Percentiles rank a stretch among this genome's conserved stretches.
phyloP scores from a whole-genome alignment of 108 stramenopile species.

The Tribonema minus region DNA sequence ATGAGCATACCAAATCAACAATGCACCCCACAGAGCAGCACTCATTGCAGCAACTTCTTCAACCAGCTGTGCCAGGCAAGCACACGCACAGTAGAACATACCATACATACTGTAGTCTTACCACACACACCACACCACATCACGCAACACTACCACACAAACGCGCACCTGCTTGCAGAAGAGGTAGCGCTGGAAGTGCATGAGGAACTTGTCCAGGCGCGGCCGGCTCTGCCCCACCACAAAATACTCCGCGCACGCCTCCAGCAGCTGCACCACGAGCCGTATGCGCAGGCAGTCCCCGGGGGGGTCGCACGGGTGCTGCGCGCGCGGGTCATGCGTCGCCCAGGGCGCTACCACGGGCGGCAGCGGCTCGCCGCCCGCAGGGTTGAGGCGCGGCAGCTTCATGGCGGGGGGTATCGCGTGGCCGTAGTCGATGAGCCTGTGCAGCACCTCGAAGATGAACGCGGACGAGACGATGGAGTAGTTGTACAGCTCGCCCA shows the following conservation, averaged over 20 bases:
- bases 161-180: slow-evolving; percentile 84
- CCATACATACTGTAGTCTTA: too few relatives aligned
- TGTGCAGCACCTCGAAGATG: slow-evolving; percentile 72
- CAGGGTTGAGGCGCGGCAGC: slow-evolving; percentile 28
- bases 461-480: slow-evolving; percentile 65
- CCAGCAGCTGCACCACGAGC: slow-evolving; percentile 75
- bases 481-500: slow-evolving; percentile 77
- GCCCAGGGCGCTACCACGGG: slow-evolving; percentile 67
- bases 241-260: slow-evolving; percentile 65
- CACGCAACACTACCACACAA: too few relatives aligned
- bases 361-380: slow-evolving; percentile 9
- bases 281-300: slow-evolving; percentile 74
- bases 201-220: slow-evolving; percentile 9
- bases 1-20: too few relatives aligned
- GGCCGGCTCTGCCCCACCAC: slow-evolving; percentile 40
- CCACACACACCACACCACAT: too few relatives aligned
- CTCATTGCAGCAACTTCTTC: too few relatives aligned
- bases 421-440: slow-evolving; percentile 78
- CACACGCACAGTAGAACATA: too few relatives aligned
- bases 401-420: slow-evolving; percentile 48
- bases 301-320: slow-evolving; percentile 66
- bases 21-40: too few relatives aligned
- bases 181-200: slow-evolving; percentile 63
- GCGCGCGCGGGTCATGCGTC: slow-evolving; percentile 79
- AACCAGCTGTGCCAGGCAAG: too few relatives aligned